Base-by-base conservation (phyloP, 345 rosid genomes). In the Nasturtium officinale region DNA sequence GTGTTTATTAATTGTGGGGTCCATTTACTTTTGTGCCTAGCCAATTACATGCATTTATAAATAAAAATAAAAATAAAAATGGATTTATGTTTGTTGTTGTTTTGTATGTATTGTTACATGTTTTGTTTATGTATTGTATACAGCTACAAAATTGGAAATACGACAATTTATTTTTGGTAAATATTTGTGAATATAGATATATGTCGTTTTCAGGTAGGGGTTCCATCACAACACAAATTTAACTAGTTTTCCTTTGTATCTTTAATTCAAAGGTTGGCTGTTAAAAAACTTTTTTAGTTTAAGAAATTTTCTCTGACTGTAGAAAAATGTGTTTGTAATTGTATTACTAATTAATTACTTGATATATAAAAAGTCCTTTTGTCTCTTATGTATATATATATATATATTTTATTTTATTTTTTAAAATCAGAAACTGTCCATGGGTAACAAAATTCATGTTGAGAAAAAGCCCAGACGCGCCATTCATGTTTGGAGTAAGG, bases 1-100 rank as follows among this genome's bases (percentile, higher is more conserved):
- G 16, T 40, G 46, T 45, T 7, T 16, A 7, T 2, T 54, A n/a
- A 54, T 26, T 69, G 77, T 73, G 77, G 85, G 85, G 21, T 21
- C 85, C 77, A 70, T 25, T 16, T 40, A 21, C 64, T 64, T 65
- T 55, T 33, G 8, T 68, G n/a, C 30, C 20, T 71, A 61, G 53
- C 75, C 61, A 73, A 67, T 78, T 68, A 73, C 62, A 68, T 68
- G 30, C 48, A 48, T 63, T 37, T 53, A n/a, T 40, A 1, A 3
- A 17, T 25, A 9, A 6, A 1, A 0, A 7, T 33, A 42, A 8
- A 13, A 15, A 21, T 5, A 7, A 33, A 9, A 9, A 37, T 3
- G 17, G 17, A 42, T 17, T 17, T 17, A 10, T 69, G 33, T 20
- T 60, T 48, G 10, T 38, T 46, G 11, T 15, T 28, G 10, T 26